Evolutionary conservation across 2,329 filamentous ascomycete genomes (phyloP), one percentile per base, ranked within the genome.

Genomic region (Paradendryphiella salina): DNA sequence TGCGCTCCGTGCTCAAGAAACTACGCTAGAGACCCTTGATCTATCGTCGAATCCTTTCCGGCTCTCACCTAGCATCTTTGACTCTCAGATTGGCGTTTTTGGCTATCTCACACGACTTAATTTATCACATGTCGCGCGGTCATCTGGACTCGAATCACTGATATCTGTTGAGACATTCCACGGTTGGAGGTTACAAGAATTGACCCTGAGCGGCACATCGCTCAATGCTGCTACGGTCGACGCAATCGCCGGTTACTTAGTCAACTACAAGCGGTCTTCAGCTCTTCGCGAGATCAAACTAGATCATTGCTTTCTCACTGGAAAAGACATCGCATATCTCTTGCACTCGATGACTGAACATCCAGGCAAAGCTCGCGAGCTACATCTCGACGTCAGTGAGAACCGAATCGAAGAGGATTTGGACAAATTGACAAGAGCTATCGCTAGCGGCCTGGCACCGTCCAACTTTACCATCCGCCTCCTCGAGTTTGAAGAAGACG

Each of bases 311-410:
- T 84, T 83, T 47, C 74, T 89, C 32, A 85, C 79, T 7, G 85
- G 86, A 3, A 76, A 77, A 41, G 84, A 88, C 61, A 80, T 88
- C 21, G 85, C 85, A 11, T 79, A 82, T 28, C 75, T 89, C 40
- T 78, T 89, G 63, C 80, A 82, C 59, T 83, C 85, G 3, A 85
- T 88, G 81, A 79, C 79, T 31, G 74, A 76, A 45, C 70, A 72
- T 2, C 70, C 77, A 9, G 78, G 78, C 3, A 69, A 75, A 51
- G 71, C 78, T 32, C 80, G 86, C 34, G 78, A 83, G 37, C 74
- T 88, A 48, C 83, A 88, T 69, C 74, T 89, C 15, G 81, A 87
- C 62, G 82, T 87, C 44, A 88, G 83, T 62, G 83, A 85, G 57
- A 85, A 85, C 66, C 74, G 82, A 38, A 82, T 84, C 15, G 77